phyloP scores from a whole-genome alignment of 305 asterid genomes.

The Euphrasia arctica region DNA sequence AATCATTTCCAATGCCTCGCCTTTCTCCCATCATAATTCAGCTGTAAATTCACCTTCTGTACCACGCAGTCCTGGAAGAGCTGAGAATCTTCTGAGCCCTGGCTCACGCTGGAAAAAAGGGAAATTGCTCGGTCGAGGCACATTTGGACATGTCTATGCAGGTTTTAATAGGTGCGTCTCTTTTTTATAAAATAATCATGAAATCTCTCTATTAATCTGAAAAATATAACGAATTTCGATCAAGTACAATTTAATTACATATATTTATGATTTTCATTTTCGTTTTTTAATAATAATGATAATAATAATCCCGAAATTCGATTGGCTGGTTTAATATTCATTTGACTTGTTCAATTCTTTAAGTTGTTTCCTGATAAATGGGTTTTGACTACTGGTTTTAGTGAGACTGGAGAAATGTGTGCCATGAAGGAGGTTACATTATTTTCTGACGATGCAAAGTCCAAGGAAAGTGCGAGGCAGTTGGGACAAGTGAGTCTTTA shows the following conservation, averaged over 20 bases:
- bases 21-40: constrained; percentile 80
- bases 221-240: too few species aligned
- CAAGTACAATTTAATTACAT: too few species aligned
- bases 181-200: too few species aligned
- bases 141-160: constrained; percentile 91
- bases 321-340: not conserved
- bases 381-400: constrained; percentile 34
- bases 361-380: constrained; percentile 23
- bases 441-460: constrained; percentile 94
- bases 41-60: constrained; percentile 85
- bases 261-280: not conserved
- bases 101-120: constrained; percentile 99
- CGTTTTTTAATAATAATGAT: not conserved
- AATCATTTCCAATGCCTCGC: constrained; percentile 52
- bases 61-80: constrained; percentile 96
- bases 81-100: constrained; percentile 73
- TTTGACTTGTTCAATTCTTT: constrained; percentile 12
- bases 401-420: constrained; percentile 99
- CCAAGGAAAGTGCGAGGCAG: constrained; percentile 98
- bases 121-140: constrained; percentile 89
- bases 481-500: constrained; percentile 81
- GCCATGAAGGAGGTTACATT: constrained; percentile 99
- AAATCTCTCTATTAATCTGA: too few species aligned
- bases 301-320: too few species aligned
- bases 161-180: constrained; percentile 84